phyloP scores from a whole-genome alignment of 2,329 filamentous ascomycete species.

The Colletotrichum gloeosporioides region DNA sequence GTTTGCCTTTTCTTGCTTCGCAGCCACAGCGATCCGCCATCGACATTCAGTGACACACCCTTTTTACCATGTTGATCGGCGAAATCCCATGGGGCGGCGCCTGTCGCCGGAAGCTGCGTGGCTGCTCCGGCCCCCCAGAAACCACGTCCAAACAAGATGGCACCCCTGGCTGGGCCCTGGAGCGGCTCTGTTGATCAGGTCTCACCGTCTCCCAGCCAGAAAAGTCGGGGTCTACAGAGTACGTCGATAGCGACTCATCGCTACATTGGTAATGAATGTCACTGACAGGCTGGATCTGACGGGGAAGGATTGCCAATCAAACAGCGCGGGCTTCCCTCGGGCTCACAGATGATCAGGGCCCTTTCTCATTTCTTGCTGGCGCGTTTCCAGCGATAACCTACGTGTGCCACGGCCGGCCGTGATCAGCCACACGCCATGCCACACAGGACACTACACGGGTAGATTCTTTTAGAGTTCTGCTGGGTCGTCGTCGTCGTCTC shows the following conservation, averaged over 20 bases:
- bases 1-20: background rate
- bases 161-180: constrained; percentile 5
- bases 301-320: background rate
- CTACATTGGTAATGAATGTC: background rate
- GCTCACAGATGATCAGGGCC: constrained; percentile 6
- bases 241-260: background rate
- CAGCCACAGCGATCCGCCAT: background rate
- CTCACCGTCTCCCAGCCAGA: constrained; percentile 13
- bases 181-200: constrained; percentile 21
- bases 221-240: background rate
- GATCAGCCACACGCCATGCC: constrained; percentile 16
- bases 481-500: background rate
- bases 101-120: background rate
- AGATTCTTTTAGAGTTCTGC: constrained; percentile 4
- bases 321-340: background rate
- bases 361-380: constrained; percentile 13
- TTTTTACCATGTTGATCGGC: constrained; percentile 12
- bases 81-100: background rate
- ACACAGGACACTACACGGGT: constrained; percentile 12
- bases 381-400: background rate
- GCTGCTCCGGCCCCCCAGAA: background rate
- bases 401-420: constrained; percentile 7
- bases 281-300: background rate
- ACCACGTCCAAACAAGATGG: constrained; percentile 7
- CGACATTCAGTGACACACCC: background rate